Evolutionary conservation across 2,329 filamentous ascomycete species (phyloP).

Genomic region (Neospermospora avenae): DNA sequence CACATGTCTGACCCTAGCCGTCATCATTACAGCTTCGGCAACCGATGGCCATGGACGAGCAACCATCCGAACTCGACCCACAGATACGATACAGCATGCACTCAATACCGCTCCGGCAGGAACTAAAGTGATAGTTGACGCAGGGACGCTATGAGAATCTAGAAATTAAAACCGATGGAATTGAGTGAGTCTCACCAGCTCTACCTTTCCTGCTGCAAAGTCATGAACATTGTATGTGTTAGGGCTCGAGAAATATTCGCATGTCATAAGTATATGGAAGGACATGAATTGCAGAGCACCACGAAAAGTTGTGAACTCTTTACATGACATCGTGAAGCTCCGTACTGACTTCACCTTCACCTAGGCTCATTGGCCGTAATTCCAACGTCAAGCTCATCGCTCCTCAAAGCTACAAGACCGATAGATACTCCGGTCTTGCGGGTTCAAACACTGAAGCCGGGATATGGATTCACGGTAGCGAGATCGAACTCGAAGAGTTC

Average conservation of each 20-base stretch:
- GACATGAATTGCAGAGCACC: too few relatives aligned
- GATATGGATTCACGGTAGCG: constrained; percentile 37
- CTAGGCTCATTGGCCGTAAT: constrained; percentile 30
- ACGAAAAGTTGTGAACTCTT: too few relatives aligned
- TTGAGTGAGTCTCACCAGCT: constrained; percentile 20
- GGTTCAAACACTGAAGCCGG: constrained; percentile 31
- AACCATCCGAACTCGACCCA: neutral
- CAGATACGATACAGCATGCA: constrained; percentile 33
- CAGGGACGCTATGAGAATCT: constrained; percentile 36
- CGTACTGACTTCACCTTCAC: neutral
- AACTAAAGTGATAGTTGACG: constrained; percentile 35
- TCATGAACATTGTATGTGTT: neutral
- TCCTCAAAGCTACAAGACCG: constrained; percentile 23
- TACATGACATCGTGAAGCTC: too few relatives aligned
- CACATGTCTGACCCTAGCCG: neutral
- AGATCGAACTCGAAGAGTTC: constrained; percentile 30
- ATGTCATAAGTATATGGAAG: too few relatives aligned
- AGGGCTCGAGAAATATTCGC: too few relatives aligned
- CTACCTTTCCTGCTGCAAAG: neutral
- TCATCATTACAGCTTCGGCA: neutral
- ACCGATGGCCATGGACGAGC: neutral
- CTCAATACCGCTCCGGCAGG: constrained; percentile 33
- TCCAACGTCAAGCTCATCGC: constrained; percentile 28
- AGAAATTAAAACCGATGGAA: constrained; percentile 36
- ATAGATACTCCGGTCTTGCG: constrained; percentile 35